A percentile compares a stretch with the other conserved stretches of the same genome.
Conservation (phyloP, 257 asterid genomes). For the Capsicum pubescens region DNA sequence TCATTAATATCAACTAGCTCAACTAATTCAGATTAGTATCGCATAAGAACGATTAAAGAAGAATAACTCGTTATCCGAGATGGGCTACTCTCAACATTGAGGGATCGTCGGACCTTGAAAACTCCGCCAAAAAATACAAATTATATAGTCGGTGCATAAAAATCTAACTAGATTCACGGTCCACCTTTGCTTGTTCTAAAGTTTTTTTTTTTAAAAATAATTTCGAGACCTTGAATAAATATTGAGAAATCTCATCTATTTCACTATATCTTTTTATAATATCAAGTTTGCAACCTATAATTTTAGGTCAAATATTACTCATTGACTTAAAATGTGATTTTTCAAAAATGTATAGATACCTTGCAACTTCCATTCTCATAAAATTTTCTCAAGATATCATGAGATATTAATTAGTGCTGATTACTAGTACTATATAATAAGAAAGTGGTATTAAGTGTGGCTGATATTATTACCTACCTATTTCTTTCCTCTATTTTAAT, state of each 20-base stretch:
- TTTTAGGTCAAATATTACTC: not conserved
- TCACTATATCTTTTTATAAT: rapidly evolving
- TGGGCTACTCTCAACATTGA: not conserved
- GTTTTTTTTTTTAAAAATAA: no score
- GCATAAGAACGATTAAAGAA: rapidly evolving
- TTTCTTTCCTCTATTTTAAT: not conserved
- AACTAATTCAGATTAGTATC: not conserved
- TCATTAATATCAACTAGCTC: rapidly evolving
- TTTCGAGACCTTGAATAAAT: rapidly evolving
- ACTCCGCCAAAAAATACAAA: no score
- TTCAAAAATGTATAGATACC: not conserved
- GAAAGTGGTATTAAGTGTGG: not conserved
- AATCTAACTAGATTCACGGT: no score
- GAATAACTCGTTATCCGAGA: not conserved
- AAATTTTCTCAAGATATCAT: not conserved
- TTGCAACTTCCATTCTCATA: slow-evolving; percentile 17
- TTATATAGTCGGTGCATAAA: no score
- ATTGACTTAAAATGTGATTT: not conserved
- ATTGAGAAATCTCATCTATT: not conserved
- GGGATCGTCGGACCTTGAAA: no score
- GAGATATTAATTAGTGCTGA: not conserved
- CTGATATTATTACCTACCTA: not conserved
- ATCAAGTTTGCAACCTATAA: not conserved
- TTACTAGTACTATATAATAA: not conserved
- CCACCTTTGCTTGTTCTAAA: no score